These are phyloP conservation scores for Fusarium sp. DNA, from an alignment of 2,329 filamentous ascomycete genomes.

Conservation along the genomic window DNA sequence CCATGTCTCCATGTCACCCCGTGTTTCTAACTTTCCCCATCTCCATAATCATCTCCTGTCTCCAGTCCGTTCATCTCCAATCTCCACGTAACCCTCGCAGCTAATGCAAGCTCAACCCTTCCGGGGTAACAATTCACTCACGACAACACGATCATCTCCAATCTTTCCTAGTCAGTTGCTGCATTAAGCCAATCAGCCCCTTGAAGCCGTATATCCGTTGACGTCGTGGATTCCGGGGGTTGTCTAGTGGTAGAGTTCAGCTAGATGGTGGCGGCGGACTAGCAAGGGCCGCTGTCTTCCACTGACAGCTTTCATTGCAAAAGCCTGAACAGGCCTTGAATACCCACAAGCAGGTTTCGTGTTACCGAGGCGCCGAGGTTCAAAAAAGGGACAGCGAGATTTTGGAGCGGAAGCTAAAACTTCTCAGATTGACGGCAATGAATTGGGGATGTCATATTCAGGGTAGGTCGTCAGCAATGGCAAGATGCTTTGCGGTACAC, in stretches of 20 bases:
- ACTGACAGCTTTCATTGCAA: neutral
- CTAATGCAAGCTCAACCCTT: slow-evolving; percentile 22
- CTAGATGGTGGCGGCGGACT: slow-evolving; percentile 9
- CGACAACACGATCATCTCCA: neutral
- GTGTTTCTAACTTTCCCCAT: slow-evolving; percentile 1
- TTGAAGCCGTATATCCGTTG: slow-evolving; percentile 12
- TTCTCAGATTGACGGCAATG: neutral
- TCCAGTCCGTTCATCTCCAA: neutral
- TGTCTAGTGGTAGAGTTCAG: slow-evolving; percentile 15
- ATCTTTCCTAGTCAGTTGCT: neutral
- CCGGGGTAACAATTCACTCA: slow-evolving; percentile 22
- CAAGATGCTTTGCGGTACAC: neutral
- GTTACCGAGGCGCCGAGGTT: slow-evolving; percentile 13
- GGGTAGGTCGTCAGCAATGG: neutral
- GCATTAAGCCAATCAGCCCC: slow-evolving; percentile 17
- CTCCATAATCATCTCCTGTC: slow-evolving; percentile 8
- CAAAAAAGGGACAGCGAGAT: neutral
- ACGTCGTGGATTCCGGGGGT: neutral
- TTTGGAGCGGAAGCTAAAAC: neutral
- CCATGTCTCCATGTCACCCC: slow-evolving; percentile 9
- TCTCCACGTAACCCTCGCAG: slow-evolving; percentile 8
- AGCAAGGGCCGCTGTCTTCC: neutral
- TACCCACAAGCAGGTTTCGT: neutral
- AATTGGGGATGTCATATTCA: neutral
- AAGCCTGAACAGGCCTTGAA: slow-evolving; percentile 20